phyloP scores from a whole-genome alignment of 2,329 filamentous ascomycete genomes.

The Calonectria hawksworthii region DNA sequence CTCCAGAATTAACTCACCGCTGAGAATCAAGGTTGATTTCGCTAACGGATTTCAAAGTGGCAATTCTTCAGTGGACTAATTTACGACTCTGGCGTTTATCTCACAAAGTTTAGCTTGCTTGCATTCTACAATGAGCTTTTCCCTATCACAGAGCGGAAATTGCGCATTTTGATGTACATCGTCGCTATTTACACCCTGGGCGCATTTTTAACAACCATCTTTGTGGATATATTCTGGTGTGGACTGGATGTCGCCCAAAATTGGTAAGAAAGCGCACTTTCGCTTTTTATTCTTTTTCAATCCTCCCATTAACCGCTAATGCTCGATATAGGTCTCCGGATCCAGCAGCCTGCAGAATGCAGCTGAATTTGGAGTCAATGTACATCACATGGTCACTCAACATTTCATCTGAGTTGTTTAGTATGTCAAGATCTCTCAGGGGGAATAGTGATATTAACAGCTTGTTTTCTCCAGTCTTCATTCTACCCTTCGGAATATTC shows the following conservation, averaged over 20 bases:
- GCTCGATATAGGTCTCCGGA: background rate
- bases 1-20: background rate
- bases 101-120: background rate
- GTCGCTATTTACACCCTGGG: background rate
- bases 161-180: background rate
- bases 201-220: background rate
- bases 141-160: background rate
- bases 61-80: background rate
- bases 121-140: slow-evolving; percentile 7
- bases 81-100: background rate
- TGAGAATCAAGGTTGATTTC: background rate
- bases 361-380: background rate
- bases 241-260: background rate
- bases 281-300: background rate
- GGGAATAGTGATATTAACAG: too few relatives aligned
- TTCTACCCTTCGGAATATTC: background rate
- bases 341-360: background rate
- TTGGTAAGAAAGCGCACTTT: background rate
- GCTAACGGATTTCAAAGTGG: background rate
- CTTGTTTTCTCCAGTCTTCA: background rate
- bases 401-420: background rate
- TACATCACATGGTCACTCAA: background rate
- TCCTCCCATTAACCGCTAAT: background rate
- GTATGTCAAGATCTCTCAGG: too few relatives aligned
- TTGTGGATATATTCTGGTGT: slow-evolving; percentile 5